phyloP scores from a whole-genome alignment of 176 grass and related monocot species.

The Rhynchospora tenuis region DNA sequence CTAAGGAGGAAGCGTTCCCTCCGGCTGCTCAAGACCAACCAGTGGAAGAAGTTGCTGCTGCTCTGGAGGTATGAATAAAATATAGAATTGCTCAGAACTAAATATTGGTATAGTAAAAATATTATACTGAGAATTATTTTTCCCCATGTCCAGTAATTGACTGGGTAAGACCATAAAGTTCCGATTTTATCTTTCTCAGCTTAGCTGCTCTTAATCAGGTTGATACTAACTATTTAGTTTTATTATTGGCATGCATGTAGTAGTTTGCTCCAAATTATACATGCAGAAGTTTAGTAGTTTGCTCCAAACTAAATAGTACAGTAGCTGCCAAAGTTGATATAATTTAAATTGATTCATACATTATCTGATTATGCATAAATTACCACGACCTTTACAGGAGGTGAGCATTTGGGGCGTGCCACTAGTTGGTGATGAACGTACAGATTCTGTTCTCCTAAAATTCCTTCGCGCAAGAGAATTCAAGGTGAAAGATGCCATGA shows the following conservation, averaged over 20 bases:
- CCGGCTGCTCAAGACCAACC: slow-evolving; percentile 12
- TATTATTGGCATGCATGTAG: background rate
- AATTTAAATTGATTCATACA: background rate
- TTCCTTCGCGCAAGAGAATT: slow-evolving; percentile 91
- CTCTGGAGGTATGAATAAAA: background rate
- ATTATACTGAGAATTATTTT: background rate
- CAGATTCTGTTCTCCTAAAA: slow-evolving; percentile 81
- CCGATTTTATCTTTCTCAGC: background rate
- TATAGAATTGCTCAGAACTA: background rate
- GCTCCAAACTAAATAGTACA: background rate
- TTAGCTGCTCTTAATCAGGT: background rate
- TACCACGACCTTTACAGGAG: background rate
- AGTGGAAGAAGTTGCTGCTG: slow-evolving; percentile 4
- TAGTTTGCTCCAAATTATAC: background rate
- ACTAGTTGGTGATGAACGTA: slow-evolving; percentile 69
- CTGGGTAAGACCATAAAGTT: background rate
- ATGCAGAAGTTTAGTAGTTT: background rate
- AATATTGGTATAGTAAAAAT: background rate
- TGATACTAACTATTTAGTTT: background rate
- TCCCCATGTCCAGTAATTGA: background rate
- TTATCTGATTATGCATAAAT: background rate
- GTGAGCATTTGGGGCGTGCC: slow-evolving; percentile 87
- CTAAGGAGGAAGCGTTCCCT: background rate
- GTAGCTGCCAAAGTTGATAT: background rate
- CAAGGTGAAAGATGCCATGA: slow-evolving; percentile 87